These are phyloP conservation scores for Amniculicola lignicola DNA, from an alignment of 495 filamentous ascomycete species.

Conservation along the genomic window DNA sequence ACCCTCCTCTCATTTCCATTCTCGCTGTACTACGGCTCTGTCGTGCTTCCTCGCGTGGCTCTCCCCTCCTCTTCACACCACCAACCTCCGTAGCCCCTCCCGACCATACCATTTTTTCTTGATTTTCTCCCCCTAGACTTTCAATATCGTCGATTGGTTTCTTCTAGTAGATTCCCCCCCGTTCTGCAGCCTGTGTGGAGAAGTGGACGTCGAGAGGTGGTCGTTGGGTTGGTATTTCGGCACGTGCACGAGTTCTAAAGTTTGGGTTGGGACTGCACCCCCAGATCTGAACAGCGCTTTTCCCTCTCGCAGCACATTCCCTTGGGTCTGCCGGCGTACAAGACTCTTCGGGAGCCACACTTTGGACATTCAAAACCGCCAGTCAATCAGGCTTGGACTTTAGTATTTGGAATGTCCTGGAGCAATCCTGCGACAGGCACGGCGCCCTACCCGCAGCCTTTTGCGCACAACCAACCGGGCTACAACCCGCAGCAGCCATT, in stretches of 20 bases:
- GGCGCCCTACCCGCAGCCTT: constrained; percentile 27
- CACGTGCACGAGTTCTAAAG: too few species aligned
- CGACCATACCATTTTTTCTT: background rate
- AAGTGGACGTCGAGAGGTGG: too few species aligned
- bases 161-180: too few species aligned
- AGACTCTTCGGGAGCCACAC: too few species aligned
- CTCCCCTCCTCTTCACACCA: constrained; percentile 22
- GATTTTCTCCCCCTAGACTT: background rate
- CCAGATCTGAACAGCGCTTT: too few species aligned
- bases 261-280: too few species aligned
- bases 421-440: constrained; percentile 24
- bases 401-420: constrained; percentile 34
- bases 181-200: too few species aligned
- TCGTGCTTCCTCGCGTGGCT: background rate
- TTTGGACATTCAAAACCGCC: too few species aligned
- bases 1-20: background rate
- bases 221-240: too few species aligned
- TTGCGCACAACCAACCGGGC: constrained; percentile 14
- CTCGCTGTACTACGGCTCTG: background rate
- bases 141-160: background rate
- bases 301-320: too few species aligned
- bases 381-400: too few species aligned
- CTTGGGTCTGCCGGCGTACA: too few species aligned
- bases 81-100: constrained; percentile 3
- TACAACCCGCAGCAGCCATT: constrained; percentile 20